These are phyloP conservation scores for Periglandula ipomoeae DNA, from an alignment of 2,329 filamentous ascomycete species.

Conservation along the genomic window DNA sequence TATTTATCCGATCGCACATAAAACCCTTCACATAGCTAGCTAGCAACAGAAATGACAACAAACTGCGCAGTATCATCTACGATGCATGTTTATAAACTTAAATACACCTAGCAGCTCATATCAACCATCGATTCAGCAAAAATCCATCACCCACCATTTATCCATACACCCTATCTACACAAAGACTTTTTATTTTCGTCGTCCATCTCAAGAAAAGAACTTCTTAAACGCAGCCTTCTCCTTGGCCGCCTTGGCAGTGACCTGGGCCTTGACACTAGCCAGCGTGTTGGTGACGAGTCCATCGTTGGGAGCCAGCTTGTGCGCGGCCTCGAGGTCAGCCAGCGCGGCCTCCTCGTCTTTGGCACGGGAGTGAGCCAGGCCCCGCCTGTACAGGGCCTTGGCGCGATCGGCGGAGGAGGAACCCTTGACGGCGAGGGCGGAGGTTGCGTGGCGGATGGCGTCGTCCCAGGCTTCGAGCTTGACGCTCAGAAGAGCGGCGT, in stretches of 20 bases:
- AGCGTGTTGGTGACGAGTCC: constrained; percentile 67
- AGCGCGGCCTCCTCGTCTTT: constrained; percentile 82
- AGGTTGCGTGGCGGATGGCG: constrained; percentile 58
- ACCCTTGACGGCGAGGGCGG: constrained; percentile 59
- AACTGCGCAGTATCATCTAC: too few species aligned
- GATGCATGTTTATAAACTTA: too few species aligned
- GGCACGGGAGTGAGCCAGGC: constrained; percentile 60
- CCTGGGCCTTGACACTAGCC: constrained; percentile 65
- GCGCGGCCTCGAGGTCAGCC: constrained; percentile 65
- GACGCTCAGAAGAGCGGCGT: constrained; percentile 75
- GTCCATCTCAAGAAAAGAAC: constrained; percentile 55
- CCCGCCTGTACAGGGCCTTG: constrained; percentile 83
- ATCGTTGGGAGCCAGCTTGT: constrained; percentile 66
- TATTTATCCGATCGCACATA: too few species aligned
- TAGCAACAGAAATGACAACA: too few species aligned
- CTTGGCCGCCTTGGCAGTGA: constrained; percentile 66
- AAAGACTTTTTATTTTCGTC: neutral
- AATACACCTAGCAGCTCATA: too few species aligned
- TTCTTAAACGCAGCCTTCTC: constrained; percentile 91
- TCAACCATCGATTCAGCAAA: too few species aligned
- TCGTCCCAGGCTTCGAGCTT: constrained; percentile 69
- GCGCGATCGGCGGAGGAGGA: constrained; percentile 70
- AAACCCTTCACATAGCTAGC: too few species aligned
- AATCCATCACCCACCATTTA: too few species aligned
- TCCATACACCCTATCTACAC: neutral